Percentiles rank a stretch among this genome's conserved stretches.
phyloP scores from a whole-genome alignment of 1,284 basidiomycete genomes.

The Cystobasidium sp. region DNA sequence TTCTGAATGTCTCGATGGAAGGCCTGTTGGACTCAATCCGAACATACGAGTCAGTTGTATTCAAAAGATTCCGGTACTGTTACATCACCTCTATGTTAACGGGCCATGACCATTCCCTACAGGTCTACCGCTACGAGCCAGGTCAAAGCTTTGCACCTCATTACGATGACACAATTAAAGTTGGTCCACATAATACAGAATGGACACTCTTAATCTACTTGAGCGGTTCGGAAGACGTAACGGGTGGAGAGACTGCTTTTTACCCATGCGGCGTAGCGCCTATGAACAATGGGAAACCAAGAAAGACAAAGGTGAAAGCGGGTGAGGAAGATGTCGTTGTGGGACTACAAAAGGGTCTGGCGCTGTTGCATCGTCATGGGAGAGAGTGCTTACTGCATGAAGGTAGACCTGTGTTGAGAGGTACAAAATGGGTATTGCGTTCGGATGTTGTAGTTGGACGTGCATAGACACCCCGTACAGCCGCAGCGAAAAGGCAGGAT shows the following conservation, averaged over 20 bases:
- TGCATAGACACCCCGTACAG: background rate
- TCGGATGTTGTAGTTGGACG: slow-evolving; percentile 71
- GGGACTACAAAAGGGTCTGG: slow-evolving; percentile 68
- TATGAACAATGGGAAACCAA: slow-evolving; percentile 58
- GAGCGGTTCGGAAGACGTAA: slow-evolving; percentile 70
- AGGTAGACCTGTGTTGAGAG: slow-evolving; percentile 69
- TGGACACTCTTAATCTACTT: slow-evolving; percentile 83
- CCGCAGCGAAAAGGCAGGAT: no score
- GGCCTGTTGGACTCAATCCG: slow-evolving; percentile 54
- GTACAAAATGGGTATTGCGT: slow-evolving; percentile 75
- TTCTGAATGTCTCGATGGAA: slow-evolving; percentile 31
- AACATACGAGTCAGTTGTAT: slow-evolving; percentile 56
- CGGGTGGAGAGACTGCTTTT: slow-evolving; percentile 79
- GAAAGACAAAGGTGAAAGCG: slow-evolving; percentile 58
- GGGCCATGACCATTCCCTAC: slow-evolving; percentile 53
- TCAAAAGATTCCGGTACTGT: no score
- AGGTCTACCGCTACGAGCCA: slow-evolving; percentile 70
- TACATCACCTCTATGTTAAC: no score
- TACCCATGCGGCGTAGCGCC: slow-evolving; percentile 60
- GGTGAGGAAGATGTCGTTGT: slow-evolving; percentile 63
- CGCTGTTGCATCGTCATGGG: slow-evolving; percentile 73
- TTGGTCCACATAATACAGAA: slow-evolving; percentile 61
- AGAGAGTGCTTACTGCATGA: slow-evolving; percentile 77
- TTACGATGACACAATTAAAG: slow-evolving; percentile 73
- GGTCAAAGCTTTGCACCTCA: slow-evolving; percentile 73